Evolutionary conservation across 106 monocot genomes (phyloP), one percentile per base, ranked within the genome.

Genomic region (Allium sativum): DNA sequence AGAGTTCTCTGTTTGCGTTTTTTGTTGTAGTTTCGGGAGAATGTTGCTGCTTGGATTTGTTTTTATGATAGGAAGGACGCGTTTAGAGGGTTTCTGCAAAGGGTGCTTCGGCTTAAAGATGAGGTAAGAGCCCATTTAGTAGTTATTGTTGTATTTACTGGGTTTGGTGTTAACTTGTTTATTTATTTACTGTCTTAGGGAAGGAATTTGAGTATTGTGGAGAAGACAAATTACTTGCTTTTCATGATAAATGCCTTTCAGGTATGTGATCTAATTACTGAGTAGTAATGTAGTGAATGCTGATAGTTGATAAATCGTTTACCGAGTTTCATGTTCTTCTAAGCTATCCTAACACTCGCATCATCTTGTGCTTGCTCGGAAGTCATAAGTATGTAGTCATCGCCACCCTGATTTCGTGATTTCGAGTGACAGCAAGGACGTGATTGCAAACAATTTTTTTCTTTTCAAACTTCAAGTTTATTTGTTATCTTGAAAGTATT

Each of bases 161-260:
- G 8, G 42, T 8, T 60, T 9, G 13, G 43, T 18, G 44, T 22
- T 9, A 60, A 17, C 57, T 40, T 31, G 8, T 40, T 58, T 12
- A 1, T 40, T 58, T 40, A 9, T 9, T 1, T 21, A 7, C 55
- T 4, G 21, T 62, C 73, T 22, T 59, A 98, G 92, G 92, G 76
- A 78, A 85, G 88, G 70, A 40, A 44, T 19, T 73, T 88, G 53
- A 83, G 64, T 42, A 88, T 83, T 47, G 85, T 82, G 16, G 98
- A 98, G 73, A 98, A 98, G 81, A 98, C 92, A 65, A 98, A 92
- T 63, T 92, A 98, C 70, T 69, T 91, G 66, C 78, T 98, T 47
- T 96, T 90, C 76, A 79, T 96, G 95, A 96, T 96, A 50, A 90
- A 96, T 72, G 83, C 87, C 46, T 98, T 98, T 73, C 96, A 98